Percentiles rank a stretch among this genome's conserved stretches.
These are phyloP conservation scores for Diaporthe vexans DNA, from an alignment of 2,329 filamentous ascomycete genomes.

Conservation along the genomic window DNA sequence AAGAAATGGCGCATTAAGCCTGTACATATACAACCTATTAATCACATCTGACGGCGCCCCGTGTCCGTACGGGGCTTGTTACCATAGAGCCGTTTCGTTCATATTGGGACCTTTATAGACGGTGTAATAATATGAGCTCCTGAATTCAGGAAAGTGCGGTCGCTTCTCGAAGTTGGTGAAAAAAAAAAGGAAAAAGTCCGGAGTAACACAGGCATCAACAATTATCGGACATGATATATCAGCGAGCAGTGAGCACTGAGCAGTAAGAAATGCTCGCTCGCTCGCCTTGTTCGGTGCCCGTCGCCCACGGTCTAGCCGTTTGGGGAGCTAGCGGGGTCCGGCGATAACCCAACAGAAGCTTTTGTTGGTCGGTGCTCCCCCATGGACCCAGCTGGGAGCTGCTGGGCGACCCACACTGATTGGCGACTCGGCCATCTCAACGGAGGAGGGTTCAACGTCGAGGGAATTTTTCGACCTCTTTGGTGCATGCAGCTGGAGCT, in stretches of 20 bases:
- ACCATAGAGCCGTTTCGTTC: constrained; percentile 2
- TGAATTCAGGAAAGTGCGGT: not conserved
- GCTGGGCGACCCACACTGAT: constrained; percentile 34
- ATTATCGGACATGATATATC: too few relatives aligned
- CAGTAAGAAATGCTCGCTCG: not conserved
- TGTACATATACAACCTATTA: constrained; percentile 36
- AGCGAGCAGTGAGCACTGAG: too few relatives aligned
- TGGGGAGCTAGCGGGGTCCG: constrained; percentile 27
- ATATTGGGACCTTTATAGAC: constrained; percentile 12
- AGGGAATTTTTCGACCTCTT: constrained; percentile 33
- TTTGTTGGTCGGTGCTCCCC: constrained; percentile 37
- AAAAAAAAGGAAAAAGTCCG: too few relatives aligned
- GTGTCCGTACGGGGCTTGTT: not conserved
- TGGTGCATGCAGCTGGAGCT: constrained; percentile 28
- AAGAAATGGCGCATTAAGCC: constrained; percentile 18
- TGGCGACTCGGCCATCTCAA: constrained; percentile 37
- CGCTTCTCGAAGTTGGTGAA: not conserved
- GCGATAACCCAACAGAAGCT: constrained; percentile 40
- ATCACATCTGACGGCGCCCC: constrained; percentile 33
- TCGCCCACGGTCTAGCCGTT: constrained; percentile 31
- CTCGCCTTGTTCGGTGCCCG: constrained; percentile 39
- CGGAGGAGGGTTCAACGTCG: constrained; percentile 35
- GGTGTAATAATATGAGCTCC: constrained; percentile 31
- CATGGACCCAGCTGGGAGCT: constrained; percentile 12
- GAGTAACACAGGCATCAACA: not conserved